Evolutionary conservation across 257 asterid species (phyloP), one percentile per base, ranked within the genome.

Genomic region (Nicotiana knightiana): DNA sequence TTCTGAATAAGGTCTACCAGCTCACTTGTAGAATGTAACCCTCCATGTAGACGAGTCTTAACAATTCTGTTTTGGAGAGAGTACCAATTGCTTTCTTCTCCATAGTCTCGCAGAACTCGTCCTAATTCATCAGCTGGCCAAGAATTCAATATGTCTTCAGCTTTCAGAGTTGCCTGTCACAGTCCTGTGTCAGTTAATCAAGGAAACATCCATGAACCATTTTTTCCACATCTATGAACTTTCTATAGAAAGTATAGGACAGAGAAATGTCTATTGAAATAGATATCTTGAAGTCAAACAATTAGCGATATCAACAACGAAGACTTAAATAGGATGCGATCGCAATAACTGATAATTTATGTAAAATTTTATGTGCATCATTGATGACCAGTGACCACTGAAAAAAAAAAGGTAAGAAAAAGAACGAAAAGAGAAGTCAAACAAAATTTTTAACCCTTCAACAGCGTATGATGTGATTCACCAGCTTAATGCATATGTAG

Each of bases 71-170:
- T 93, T 79, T 94, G 97, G 55, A 94, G 92, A 76, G 85, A 85
- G 84, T 87, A 87, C 98, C 97, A 96, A 85, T 94, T 90, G 90
- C 93, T 94, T 91, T 94, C 99, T 90, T 94, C 99, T 55, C 99
- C 99, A 81, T 94, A 96, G 46, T 96, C 99, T 12, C 93, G 92
- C 70, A 96, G 86, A 77, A 96, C 90, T 81, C 93, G 88, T 24
- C 98, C 98, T 85, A 96, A 84, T 86, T 93, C 98, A 86, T 83
- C 88, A 65, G 92, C 98, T 75, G 99, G 98, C 98, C 99, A 96
- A 64, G 90, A 85, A 86, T 94, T 96, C 84, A 96, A 85, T 73
- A 96, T 94, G 85, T 96, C 99, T 83, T 94, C 99, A 54, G 99
- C 99, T 88, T 81, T 94, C 78, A 96, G 84, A 87, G 90, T 89